Base-by-base conservation (phyloP, 1,139 yeast genomes). In the Geotrichum klebahnii region DNA sequence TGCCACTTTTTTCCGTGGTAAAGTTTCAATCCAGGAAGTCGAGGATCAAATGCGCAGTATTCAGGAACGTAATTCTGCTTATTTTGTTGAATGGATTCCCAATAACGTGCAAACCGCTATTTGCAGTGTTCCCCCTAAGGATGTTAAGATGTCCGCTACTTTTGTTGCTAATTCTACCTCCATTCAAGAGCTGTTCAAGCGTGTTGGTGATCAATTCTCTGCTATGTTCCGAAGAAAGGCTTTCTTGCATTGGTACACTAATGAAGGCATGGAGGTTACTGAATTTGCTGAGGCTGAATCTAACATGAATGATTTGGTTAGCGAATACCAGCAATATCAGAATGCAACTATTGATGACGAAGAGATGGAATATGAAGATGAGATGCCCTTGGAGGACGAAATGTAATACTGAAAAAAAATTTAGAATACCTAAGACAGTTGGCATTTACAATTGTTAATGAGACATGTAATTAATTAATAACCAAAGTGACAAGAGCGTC, bases 241-340 rank as follows among this genome's bases (percentile, higher is more conserved):
- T 31, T 72, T 71, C 67, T 59, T 72, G 58, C 77, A 72, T 56
- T 72, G 77, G 75, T 72, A 72, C 61, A 68, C 73, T 24, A 66
- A 69, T 33, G 76, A 72, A 58, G 77, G 76, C 48, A 73, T 72
- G 76, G 76, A 72, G 50, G 72, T 67, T 59, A 64, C 68, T 56
- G 76, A 72, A 60, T 73, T 72, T 62, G 67, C 71, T 29, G 76
- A 73, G 59, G 76, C 76, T 14, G 71, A 71, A 55, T 65, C 72
- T 47, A 72, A 72, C 61, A 61, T 72, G 60, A 64, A 64, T 51
- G 76, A 72, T 52, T 61, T 72, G 44, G 70, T 73, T 34, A 59
- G 62, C 44, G 76, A 72, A 58, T 72, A 72, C 60, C 72, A 70
- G 60, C 76, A 73, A 60, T 71, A 72, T 62, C 75, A 72, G 61